Percentiles rank a stretch among this genome's conserved stretches.
Evolutionary conservation across 148 eudicot species (phyloP).

Genomic region (Fagopyrum homotropicum): DNA sequence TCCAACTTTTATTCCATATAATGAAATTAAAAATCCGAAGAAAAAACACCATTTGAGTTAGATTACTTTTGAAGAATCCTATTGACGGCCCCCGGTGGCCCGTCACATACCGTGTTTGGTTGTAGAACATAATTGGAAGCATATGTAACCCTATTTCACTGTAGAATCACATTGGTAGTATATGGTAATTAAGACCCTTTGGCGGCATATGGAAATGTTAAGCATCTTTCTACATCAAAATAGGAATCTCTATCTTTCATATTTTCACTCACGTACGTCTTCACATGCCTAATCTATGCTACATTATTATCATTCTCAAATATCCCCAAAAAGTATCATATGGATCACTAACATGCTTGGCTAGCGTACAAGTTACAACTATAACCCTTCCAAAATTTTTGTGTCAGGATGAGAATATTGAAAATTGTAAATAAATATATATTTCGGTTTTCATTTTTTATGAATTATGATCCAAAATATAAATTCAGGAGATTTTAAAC

Average conservation of each 20-base stretch:
- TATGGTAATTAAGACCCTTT: neutral
- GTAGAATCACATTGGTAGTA: slow-evolving; percentile 2
- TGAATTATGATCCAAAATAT: too few relatives aligned
- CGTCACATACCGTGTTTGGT: too few relatives aligned
- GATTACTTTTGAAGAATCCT: too few relatives aligned
- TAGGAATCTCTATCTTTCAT: slow-evolving; percentile 6
- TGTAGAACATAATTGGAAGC: too few relatives aligned
- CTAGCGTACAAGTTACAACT: neutral
- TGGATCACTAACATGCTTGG: neutral
- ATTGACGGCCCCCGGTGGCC: too few relatives aligned
- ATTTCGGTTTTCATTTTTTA: too few relatives aligned
- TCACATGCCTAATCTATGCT: slow-evolving; percentile 8
- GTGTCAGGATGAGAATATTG: neutral
- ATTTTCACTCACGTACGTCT: slow-evolving; percentile 7
- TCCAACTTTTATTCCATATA: too few relatives aligned
- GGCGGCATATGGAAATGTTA: neutral
- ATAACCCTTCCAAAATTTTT: neutral
- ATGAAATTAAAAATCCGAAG: too few relatives aligned
- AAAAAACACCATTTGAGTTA: too few relatives aligned
- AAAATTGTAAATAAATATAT: too few relatives aligned
- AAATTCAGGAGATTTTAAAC: too few relatives aligned
- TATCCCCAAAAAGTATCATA: neutral
- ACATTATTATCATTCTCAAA: neutral
- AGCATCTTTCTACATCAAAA: slow-evolving; percentile 12
- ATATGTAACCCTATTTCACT: neutral